Base-by-base conservation (phyloP, 371 early-diverging fungal genomes). In the Dichotomocladium elegans region DNA sequence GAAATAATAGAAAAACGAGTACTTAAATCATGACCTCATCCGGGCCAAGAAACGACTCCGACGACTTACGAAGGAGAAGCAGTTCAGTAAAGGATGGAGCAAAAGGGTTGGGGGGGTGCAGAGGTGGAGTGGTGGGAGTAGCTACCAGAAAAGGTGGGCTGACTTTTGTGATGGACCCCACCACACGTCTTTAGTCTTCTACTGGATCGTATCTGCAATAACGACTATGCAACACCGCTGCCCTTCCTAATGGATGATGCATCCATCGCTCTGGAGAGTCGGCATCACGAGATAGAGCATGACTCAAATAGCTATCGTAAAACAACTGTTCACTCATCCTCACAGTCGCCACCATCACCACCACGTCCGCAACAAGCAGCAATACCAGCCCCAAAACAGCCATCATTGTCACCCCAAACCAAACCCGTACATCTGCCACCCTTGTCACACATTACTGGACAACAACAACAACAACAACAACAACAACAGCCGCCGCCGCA, bases 1-100 rank as follows among this genome's bases (percentile, higher is more conserved):
- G n/a, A n/a, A n/a, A n/a, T n/a, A n/a, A n/a, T n/a, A 74, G 82
- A 68, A 70, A 54, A 81, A 85, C 49, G 79, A 78, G 41, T 45
- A 45, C 5, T 61, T 85, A 35, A 54, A 61, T 22, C 50, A 65
- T 29, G 67, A 74, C 14, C 57, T 83, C 12, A 69, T 64, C 43
- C 63, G 53, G 21, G 71, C 75, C 17, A 64, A 70, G 22, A 64
- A 72, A 48, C 71, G 77, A 15, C 61, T 79, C 25, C 46, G 66
- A 25, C 67, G 68, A 26, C 56, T 84, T 6, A 68, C 76, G 14
- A 68, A 70, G 24, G 82, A 85, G 52, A 81, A 82, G 63, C 68
- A 60, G 84, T 80, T 66, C 22, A 21, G 40, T 17, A 49, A 49
- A 33, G 17, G 26, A 3, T 4, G 44, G 26, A 41, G 19, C 8